Evolutionary conservation across 768 basidiomycete species (phyloP), one percentile per base, ranked within the genome.

Genomic region (Tricholoma sp.): DNA sequence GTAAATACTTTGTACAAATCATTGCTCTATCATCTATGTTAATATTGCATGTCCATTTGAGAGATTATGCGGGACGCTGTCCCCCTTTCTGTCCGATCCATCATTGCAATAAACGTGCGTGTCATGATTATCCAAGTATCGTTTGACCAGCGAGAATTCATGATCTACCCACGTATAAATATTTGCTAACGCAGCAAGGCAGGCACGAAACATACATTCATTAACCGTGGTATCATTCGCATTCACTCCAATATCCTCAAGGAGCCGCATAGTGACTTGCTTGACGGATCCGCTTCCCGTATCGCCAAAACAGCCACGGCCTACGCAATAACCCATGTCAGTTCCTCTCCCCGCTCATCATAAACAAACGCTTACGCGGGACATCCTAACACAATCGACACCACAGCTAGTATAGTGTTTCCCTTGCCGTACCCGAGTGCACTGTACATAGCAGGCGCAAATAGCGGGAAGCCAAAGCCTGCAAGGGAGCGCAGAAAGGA

Each of bases 401-500:
- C 60, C 8, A 66, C 76, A 0, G 88, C 88, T 5, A 91, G 74
- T 3, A 91, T 74, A 0, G 88, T 86, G 59, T 83, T 70, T 7
- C 85, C 86, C 58, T 83, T 86, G 0, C 88, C 89, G 56, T 85
- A 86, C 3, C 88, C 89, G 0, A 91, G 72, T 12, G 73, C 71
- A 0, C 73, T 67, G 68, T 81, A 90, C 82, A 91, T 86, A 35
- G 79, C 73, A 18, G 85, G 83, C 3, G 84, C 86, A 61, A 91
- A 91, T n/a, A 91, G 71, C 2, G 89, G 90, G 65, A 92, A 90
- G 1, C 79, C 83, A 54, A 89, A 91, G 0, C 89, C 89, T 1
- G 82, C 81, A 0, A 89, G 55, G 0, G 85, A 83, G 22, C 89
- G 82, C 12, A 89, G 66, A 65, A 69, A 85, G 0, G 84, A 72